Percentiles rank a stretch among this genome's conserved stretches.
Evolutionary conservation across 495 filamentous ascomycete species (phyloP).

Genomic region (Tuber magnatum): DNA sequence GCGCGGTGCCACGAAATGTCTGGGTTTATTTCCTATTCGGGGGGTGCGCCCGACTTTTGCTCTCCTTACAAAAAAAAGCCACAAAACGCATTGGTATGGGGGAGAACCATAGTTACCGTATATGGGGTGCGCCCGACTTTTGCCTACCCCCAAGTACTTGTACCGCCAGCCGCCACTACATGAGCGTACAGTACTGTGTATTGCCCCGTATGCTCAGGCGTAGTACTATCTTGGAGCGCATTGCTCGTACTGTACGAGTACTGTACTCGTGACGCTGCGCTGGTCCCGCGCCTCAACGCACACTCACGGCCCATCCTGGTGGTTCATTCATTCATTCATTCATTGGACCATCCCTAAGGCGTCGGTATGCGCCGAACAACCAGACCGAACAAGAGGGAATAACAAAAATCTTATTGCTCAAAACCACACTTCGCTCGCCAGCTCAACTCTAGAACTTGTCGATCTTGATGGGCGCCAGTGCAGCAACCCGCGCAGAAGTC

Average conservation of each 20-base stretch:
- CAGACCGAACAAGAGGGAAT: background rate
- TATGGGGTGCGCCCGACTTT: too few relatives aligned
- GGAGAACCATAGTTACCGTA: too few relatives aligned
- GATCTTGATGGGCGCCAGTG: background rate
- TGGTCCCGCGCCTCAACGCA: background rate
- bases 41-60: too few relatives aligned
- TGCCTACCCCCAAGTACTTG: too few relatives aligned
- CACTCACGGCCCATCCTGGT: background rate
- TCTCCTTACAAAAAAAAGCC: too few relatives aligned
- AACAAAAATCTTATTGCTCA: background rate
- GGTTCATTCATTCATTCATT: background rate
- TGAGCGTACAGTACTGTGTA: background rate
- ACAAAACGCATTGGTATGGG: too few relatives aligned
- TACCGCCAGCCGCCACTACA: background rate
- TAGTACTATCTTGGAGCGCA: background rate
- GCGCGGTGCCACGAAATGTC: too few relatives aligned
- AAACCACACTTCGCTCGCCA: background rate
- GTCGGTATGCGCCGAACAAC: background rate
- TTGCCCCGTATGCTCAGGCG: background rate
- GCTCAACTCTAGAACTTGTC: background rate
- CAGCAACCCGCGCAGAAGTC: background rate
- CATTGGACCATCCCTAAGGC: background rate
- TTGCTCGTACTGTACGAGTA: background rate
- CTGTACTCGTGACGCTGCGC: background rate
- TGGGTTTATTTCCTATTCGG: too few relatives aligned